Percentiles rank a stretch among this genome's conserved stretches.
phyloP scores from a whole-genome alignment of 805 yeast genomes.

The Candida morakotiae region DNA sequence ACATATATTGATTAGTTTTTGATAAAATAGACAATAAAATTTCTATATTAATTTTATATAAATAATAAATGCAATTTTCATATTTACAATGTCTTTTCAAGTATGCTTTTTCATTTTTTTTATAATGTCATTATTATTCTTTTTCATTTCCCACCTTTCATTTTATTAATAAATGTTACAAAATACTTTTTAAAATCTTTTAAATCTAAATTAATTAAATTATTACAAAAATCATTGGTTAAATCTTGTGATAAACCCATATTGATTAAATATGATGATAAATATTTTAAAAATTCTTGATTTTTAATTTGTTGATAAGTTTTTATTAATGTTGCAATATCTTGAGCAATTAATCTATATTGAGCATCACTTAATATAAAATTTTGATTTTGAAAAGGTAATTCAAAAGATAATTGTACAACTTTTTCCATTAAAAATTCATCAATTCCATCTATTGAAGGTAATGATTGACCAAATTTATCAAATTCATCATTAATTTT shows the following conservation, averaged over 20 bases:
- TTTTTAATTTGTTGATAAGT: slow-evolving; percentile 46
- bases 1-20: no score
- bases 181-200: slow-evolving; percentile 72
- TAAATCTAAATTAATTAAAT: slow-evolving; percentile 50
- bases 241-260: slow-evolving; percentile 56
- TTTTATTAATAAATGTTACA: slow-evolving; percentile 36
- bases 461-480: slow-evolving; percentile 42
- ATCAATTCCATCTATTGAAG: slow-evolving; percentile 65
- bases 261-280: slow-evolving; percentile 52
- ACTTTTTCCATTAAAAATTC: slow-evolving; percentile 65
- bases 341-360: slow-evolving; percentile 67
- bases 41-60: no score
- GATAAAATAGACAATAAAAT: no score
- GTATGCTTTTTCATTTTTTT: not conserved
- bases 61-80: no score
- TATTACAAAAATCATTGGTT: slow-evolving; percentile 57
- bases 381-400: slow-evolving; percentile 68
- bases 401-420: slow-evolving; percentile 66
- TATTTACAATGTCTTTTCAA: slow-evolving; percentile 1
- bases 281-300: slow-evolving; percentile 41
- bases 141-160: slow-evolving; percentile 20
- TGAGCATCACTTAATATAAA: slow-evolving; percentile 78
- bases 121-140: slow-evolving; percentile 7
- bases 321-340: slow-evolving; percentile 66
- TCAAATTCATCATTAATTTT: slow-evolving; percentile 60